Evolutionary conservation across 2,329 filamentous ascomycete genomes (phyloP).

Genomic region (Akanthomyces uredinophilus): DNA sequence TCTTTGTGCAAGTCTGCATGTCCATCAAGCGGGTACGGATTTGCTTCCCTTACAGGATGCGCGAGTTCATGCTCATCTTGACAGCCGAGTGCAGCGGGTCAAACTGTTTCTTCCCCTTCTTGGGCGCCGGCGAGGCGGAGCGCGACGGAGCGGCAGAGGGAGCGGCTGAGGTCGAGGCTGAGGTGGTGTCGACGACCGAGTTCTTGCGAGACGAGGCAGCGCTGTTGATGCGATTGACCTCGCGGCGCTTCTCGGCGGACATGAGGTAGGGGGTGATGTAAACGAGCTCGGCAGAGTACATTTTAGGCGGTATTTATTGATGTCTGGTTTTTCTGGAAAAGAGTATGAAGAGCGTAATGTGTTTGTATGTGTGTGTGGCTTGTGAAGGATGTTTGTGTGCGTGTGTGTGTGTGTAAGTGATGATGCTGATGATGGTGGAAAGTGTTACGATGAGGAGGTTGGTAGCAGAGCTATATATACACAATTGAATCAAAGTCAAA

Average conservation of each 20-base stretch:
- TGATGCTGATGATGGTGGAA: conserved; percentile 7
- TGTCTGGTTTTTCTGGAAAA: not conserved
- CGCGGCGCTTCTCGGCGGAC: conserved; percentile 5
- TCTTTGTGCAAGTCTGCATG: not conserved
- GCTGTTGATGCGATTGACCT: conserved; percentile 9
- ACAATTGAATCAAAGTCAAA: not conserved
- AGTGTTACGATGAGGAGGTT: not conserved
- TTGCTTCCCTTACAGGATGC: not conserved
- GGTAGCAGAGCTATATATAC: conserved; percentile 9
- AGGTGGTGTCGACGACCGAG: conserved; percentile 1
- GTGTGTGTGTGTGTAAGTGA: conserved; percentile 9
- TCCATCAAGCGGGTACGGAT: not conserved
- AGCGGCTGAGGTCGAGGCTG: not conserved
- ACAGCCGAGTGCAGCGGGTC: conserved; percentile 4
- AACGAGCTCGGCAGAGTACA: conserved; percentile 14
- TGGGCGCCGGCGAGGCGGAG: not conserved
- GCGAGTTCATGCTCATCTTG: conserved; percentile 1
- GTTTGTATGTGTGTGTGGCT: not conserved
- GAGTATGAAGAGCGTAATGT: not conserved
- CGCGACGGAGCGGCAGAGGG: not conserved
- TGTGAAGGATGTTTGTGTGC: not conserved
- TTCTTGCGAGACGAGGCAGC: conserved; percentile 14
- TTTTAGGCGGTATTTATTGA: not conserved
- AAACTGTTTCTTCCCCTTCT: not conserved
- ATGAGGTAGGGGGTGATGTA: conserved; percentile 15